Conservation (phyloP, 192 early-diverging fungal species). For the Neocallimastix lanati region DNA sequence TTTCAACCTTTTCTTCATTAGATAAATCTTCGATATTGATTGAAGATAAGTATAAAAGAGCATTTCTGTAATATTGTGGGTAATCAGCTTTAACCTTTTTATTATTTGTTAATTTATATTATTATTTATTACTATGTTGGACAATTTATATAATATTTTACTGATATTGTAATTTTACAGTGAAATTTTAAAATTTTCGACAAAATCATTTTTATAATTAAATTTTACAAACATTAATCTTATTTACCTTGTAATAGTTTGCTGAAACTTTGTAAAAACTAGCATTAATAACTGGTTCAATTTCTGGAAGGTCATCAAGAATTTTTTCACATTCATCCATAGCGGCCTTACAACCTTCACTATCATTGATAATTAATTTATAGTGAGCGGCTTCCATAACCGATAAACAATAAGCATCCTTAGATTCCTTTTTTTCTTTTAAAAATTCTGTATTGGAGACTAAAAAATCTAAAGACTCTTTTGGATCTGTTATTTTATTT, state of each 20-base stretch:
- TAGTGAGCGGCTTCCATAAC: conserved; percentile 73
- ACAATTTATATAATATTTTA: too few species aligned
- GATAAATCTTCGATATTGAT: conserved; percentile 67
- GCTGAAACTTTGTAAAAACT: conserved; percentile 88
- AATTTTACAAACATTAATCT: too few species aligned
- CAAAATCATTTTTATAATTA: too few species aligned
- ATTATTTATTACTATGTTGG: too few species aligned
- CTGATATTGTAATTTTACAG: too few species aligned
- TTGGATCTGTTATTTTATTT: conserved; percentile 33
- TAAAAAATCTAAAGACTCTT: conserved; percentile 59
- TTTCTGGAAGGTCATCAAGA: conserved; percentile 48
- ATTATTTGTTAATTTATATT: too few species aligned
- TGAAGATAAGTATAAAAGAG: conserved; percentile 82
- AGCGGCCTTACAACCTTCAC: conserved; percentile 62
- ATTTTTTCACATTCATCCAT: conserved; percentile 77
- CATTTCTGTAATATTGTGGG: conserved; percentile 87
- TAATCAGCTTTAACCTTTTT: conserved; percentile 64
- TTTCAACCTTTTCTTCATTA: conserved; percentile 54
- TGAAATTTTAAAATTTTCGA: too few species aligned
- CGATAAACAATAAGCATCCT: conserved; percentile 73
- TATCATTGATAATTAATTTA: conserved; percentile 53
- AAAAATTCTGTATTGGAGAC: conserved; percentile 19
- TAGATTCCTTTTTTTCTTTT: conserved; percentile 30
- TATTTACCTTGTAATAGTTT: conserved; percentile 77
- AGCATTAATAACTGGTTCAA: conserved; percentile 78